Evolutionary conservation across 2,329 filamentous ascomycete genomes (phyloP), one percentile per base, ranked within the genome.

Genomic region (Scleromitrula shiraiana): DNA sequence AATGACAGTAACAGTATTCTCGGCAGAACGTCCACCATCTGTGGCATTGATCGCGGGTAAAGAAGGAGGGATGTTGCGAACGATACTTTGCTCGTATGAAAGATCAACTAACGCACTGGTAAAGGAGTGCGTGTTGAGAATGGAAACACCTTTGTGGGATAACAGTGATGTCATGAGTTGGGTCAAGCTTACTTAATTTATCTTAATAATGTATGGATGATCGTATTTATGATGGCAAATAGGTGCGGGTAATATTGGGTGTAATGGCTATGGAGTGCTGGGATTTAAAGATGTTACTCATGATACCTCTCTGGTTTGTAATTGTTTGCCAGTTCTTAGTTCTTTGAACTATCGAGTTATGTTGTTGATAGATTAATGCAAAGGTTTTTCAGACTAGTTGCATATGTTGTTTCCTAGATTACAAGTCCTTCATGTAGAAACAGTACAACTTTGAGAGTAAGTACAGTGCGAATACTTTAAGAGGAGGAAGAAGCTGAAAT

Each of bases 61-160:
- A 15, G 63, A 66, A 47, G 62, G 63, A 2, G 64, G 64, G 2
- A 66, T 65, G 62, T 29, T 62, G 29, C 56, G 62, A 7, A 57
- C 61, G 1, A 54, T 66, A 10, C 35, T 65, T 9, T 65, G 61
- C 29, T 54, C 52, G 17, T 59, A 53, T 23, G 46, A 50, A 46
- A 36, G 41, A 32, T 29, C 40, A 6, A 53, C 43, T 7, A 49
- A 56, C 22, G 36, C 40, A 6, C 22, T 56, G 41, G 26, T 49
- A 9, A 51, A 51, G 30, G 53, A 56, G 50, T 48, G 37, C 14
- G 53, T 58, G 2, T 14, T 58, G 29, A 48, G 55, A 14, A 58
- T 52, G 51, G 52, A 57, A 23, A 54, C 44, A 5, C 47, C 47
- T 14, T 41, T 50, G 17, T 50, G 47, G 47, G 47, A 50, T 41